Base-by-base conservation (phyloP, 2,329 filamentous ascomycete species). In the Pseudogymnoascus sp. region DNA sequence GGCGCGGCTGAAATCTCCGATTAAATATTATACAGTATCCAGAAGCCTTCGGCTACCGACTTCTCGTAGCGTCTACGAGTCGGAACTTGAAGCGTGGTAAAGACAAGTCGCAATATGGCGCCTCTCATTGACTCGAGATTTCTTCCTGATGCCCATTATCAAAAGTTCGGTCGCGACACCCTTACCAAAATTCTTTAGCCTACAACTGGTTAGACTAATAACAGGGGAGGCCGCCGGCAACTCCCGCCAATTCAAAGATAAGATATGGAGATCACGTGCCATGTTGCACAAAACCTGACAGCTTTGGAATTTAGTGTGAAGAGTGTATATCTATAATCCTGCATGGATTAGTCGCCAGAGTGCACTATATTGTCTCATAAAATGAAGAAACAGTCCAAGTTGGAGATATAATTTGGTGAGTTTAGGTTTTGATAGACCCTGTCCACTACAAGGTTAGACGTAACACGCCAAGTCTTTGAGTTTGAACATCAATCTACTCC, bases 101-200 rank as follows among this genome's bases (percentile, higher is more conserved):
- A 18, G 49, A 28, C 49, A 55, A 33, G 49, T 55, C 49, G 49
- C n/a, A 28, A 4, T 55, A 55, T 33, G 49, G 16, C 28, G 28
- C 49, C 49, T 55, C 49, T 55, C 49, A 33, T 7, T n/a, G n/a
- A 33, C 49, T 55, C 2, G 28, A 55, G 49, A 55, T 55, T 55
- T 55, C 49, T 55, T 31, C 14, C 49, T 9, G 28, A 35, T 33
- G 28, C 28, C 28, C 49, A 55, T 55, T 55, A 55, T 55, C 49
- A 55, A 55, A 55, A 55, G 49, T 55, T 55, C 49, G 49, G 49
- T 55, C 49, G 49, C 28, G 49, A 55, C 49, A 55, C 49, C 49
- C 49, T 55, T 33, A 35, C 49, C 49, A 55, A 55, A 55, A 55
- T 55, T 55, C 49, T 21, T 55, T 55, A 55, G 11, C 28, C 49